Conservation (phyloP, 2,329 filamentous ascomycete genomes). For the Colletotrichum chlorophyti region DNA sequence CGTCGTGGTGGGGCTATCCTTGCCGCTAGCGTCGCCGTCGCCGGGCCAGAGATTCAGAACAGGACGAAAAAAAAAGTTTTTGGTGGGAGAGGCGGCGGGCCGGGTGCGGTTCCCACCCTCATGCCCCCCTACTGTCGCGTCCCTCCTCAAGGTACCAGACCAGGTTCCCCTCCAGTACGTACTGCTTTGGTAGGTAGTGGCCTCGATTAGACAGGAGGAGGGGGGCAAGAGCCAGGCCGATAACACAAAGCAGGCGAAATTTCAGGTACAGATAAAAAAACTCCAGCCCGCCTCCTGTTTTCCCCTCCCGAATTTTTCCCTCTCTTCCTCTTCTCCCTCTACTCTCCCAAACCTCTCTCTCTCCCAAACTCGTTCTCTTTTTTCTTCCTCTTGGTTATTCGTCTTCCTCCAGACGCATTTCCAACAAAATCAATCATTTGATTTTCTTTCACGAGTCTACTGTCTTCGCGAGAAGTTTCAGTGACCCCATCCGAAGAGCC, state of each 20-base stretch:
- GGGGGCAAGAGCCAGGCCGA: slow-evolving; percentile 8
- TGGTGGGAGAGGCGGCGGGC: slow-evolving; percentile 24
- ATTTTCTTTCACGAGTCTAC: slow-evolving; percentile 31
- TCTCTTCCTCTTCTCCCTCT: slow-evolving; percentile 31
- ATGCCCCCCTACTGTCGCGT: too few species aligned
- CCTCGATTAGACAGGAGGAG: too few species aligned
- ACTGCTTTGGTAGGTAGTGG: too few species aligned
- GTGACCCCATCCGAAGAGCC: slow-evolving; percentile 32
- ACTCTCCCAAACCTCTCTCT: slow-evolving; percentile 36
- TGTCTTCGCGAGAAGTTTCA: slow-evolving; percentile 24
- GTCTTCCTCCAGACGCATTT: slow-evolving; percentile 53
- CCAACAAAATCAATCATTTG: slow-evolving; percentile 41
- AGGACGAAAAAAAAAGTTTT: slow-evolving; percentile 35
- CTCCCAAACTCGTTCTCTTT: slow-evolving; percentile 42
- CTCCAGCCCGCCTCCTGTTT: slow-evolving; percentile 34
- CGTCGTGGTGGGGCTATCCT: slow-evolving; percentile 24
- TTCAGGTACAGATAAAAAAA: slow-evolving; percentile 41
- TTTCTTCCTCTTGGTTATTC: slow-evolving; percentile 38
- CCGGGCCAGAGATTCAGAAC: slow-evolving; percentile 23
- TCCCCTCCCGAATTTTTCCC: slow-evolving; percentile 20
- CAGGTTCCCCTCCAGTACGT: too few species aligned
- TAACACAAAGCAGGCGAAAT: slow-evolving; percentile 22
- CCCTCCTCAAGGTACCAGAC: too few species aligned
- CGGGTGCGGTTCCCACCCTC: too few species aligned
- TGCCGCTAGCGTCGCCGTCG: slow-evolving; percentile 29